Percentiles rank a stretch among this genome's conserved stretches.
These are phyloP conservation scores for Fusarium nanum DNA, from an alignment of 2,329 filamentous ascomycete species.

Conservation along the genomic window DNA sequence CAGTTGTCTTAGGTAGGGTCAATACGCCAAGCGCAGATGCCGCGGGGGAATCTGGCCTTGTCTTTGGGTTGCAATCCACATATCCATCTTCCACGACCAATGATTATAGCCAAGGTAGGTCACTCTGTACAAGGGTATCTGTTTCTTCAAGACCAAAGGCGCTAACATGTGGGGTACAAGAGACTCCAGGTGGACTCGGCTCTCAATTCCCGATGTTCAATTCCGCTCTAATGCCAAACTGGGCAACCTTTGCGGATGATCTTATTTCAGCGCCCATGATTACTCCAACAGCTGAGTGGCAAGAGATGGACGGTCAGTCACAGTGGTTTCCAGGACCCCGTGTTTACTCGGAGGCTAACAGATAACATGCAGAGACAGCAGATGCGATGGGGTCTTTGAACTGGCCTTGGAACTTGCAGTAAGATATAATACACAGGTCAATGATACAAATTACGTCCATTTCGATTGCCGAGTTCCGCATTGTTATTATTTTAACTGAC, in stretches of 20 bases:
- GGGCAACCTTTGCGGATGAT: slow-evolving; percentile 6
- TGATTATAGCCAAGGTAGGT: neutral
- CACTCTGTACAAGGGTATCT: neutral
- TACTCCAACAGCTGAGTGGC: neutral
- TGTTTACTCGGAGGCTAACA: neutral
- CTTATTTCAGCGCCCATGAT: neutral
- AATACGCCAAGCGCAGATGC: neutral
- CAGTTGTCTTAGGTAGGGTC: neutral
- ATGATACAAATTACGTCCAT: neutral
- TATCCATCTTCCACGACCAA: neutral
- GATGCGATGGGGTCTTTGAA: neutral
- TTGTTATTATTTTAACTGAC: neutral
- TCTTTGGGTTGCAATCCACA: accelerated
- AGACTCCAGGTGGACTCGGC: neutral
- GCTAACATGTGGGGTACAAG: neutral
- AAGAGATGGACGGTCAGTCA: slow-evolving; percentile 17
- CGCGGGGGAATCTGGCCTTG: neutral
- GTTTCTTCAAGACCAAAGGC: neutral
- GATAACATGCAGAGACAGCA: neutral
- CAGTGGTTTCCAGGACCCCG: neutral
- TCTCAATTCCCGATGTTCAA: neutral
- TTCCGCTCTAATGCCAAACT: slow-evolving; percentile 3
- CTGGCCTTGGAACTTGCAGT: slow-evolving; percentile 16
- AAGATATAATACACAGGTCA: neutral
- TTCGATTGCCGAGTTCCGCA: neutral